Evolutionary conservation across 1,284 basidiomycete genomes (phyloP).

Genomic region (Phellinidium pouzarii): DNA sequence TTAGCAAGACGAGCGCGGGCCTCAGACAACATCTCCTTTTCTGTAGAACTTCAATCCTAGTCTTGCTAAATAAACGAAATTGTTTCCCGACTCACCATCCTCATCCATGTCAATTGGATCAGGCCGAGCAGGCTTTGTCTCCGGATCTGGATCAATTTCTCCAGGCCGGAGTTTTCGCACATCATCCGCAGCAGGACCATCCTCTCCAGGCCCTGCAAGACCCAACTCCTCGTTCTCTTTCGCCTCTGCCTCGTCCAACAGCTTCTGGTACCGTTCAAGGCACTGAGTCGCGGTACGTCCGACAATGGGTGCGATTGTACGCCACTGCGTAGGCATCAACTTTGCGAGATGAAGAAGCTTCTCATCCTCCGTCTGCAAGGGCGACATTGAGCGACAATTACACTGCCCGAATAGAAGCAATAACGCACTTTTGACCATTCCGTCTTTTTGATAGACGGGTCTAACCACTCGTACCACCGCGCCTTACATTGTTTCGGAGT

Average conservation of each 20-base stretch:
- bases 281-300: slow-evolving; percentile 99
- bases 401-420: not conserved
- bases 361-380: slow-evolving; percentile 84
- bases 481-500: slow-evolving; percentile 99
- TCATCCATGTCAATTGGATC: slow-evolving; percentile 99
- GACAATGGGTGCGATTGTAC: slow-evolving; percentile 97
- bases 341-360: slow-evolving; percentile 97
- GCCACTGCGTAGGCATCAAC: slow-evolving; percentile 99
- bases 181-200: slow-evolving; percentile 87
- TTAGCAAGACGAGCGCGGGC: slow-evolving; percentile 97
- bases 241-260: slow-evolving; percentile 94
- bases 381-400: slow-evolving; percentile 8
- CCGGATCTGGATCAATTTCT: slow-evolving; percentile 98
- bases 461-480: slow-evolving; percentile 99
- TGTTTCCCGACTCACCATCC: slow-evolving; percentile 55
- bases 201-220: slow-evolving; percentile 75
- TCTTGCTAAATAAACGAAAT: slow-evolving; percentile 3
- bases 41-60: slow-evolving; percentile 35
- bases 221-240: slow-evolving; percentile 92
- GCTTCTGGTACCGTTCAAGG: slow-evolving; percentile 95
- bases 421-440: slow-evolving; percentile 89
- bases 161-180: slow-evolving; percentile 86
- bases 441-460: slow-evolving; percentile 99
- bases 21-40: slow-evolving; percentile 99
- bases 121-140: slow-evolving; percentile 95